Percentiles rank a stretch among this genome's conserved stretches.
These are phyloP conservation scores for Ceriops tagal DNA, from an alignment of 345 rosid genomes.

Conservation along the genomic window DNA sequence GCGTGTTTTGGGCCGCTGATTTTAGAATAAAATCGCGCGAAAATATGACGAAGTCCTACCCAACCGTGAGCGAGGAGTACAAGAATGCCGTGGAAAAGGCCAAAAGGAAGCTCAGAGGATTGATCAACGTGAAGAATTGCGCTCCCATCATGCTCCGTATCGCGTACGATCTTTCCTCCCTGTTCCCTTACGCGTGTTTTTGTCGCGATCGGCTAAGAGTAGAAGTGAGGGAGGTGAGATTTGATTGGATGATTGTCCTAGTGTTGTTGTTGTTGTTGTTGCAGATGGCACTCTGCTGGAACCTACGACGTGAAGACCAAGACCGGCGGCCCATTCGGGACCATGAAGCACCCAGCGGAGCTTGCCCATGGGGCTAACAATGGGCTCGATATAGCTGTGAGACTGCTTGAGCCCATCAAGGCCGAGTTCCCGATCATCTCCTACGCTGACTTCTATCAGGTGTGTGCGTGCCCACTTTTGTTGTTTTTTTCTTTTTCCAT, in stretches of 20 bases:
- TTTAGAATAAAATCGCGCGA: conserved; percentile 7
- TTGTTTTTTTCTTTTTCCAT: background rate
- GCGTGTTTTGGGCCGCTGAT: too few relatives aligned
- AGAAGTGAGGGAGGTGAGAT: background rate
- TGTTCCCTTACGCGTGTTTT: background rate
- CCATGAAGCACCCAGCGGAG: conserved; percentile 66
- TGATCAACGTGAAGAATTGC: conserved; percentile 86
- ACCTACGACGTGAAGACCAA: conserved; percentile 73
- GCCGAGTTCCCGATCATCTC: conserved; percentile 68
- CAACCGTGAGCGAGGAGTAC: conserved; percentile 78
- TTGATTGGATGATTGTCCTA: background rate
- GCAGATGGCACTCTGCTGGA: conserved; percentile 98
- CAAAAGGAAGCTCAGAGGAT: conserved; percentile 78
- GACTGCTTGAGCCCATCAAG: conserved; percentile 84
- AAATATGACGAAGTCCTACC: conserved; percentile 77
- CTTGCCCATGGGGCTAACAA: conserved; percentile 76
- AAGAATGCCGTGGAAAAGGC: conserved; percentile 69
- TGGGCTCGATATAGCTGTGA: conserved; percentile 80
- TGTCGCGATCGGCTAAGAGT: background rate
- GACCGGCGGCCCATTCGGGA: conserved; percentile 95
- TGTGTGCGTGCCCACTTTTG: background rate
- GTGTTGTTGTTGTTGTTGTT: conserved; percentile 2
- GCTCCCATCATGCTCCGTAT: conserved; percentile 95
- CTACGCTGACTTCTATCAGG: conserved; percentile 85
- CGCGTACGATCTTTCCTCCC: conserved; percentile 47